A percentile compares a stretch with the other conserved stretches of the same genome.
phyloP scores from a whole-genome alignment of 768 basidiomycete genomes.

The Lentinula guzmanii region DNA sequence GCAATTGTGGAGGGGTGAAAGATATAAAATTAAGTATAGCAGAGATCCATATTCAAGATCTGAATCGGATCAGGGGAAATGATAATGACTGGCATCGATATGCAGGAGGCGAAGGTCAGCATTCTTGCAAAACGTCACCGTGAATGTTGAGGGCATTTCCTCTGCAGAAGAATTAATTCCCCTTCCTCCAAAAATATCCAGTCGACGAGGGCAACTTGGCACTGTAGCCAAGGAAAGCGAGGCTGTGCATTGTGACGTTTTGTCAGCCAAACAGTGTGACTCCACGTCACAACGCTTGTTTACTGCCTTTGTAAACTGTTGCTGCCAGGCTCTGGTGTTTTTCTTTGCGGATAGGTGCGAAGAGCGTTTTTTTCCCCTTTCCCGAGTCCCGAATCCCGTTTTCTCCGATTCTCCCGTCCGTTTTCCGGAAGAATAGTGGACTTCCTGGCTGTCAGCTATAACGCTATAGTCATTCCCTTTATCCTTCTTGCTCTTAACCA shows the following conservation, averaged over 20 bases:
- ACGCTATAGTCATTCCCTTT: neutral
- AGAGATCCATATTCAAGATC: neutral
- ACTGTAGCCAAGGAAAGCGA: neutral
- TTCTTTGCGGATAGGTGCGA: slow-evolving; percentile 5
- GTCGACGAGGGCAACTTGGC: neutral
- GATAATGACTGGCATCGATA: slow-evolving; percentile 2
- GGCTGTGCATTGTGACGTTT: neutral
- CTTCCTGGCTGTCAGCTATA: neutral
- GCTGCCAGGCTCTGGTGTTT: slow-evolving; percentile 3
- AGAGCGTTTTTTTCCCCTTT: slow-evolving; percentile 5
- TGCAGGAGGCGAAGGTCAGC: neutral
- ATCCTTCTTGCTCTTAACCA: neutral
- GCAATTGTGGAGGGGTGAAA: neutral
- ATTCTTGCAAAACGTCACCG: neutral
- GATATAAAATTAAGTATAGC: slow-evolving; percentile 1
- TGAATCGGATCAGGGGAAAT: neutral
- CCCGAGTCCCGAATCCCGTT: slow-evolving; percentile 7
- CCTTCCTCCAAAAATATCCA: neutral
- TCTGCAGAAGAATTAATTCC: neutral
- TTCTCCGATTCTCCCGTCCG: slow-evolving; percentile 4
- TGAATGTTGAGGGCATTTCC: neutral
- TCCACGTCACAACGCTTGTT: neutral
- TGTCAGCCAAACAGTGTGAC: neutral
- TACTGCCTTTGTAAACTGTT: slow-evolving; percentile 1
- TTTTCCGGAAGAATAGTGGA: neutral